phyloP scores from a whole-genome alignment of 352 stramenopile genomes.

The Pythium aquatile region DNA sequence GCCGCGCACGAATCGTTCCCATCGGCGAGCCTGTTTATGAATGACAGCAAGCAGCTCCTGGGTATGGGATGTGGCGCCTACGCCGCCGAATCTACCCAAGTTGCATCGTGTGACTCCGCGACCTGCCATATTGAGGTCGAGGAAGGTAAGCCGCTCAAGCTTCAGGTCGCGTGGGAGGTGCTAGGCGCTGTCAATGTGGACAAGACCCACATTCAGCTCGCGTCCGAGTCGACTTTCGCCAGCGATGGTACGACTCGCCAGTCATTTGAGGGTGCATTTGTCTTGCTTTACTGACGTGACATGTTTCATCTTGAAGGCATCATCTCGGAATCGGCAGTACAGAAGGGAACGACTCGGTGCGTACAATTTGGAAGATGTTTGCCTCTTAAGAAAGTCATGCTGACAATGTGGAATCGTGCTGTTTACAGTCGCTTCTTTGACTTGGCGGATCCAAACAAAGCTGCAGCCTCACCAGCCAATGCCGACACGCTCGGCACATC shows the following conservation, averaged over 20 bases:
- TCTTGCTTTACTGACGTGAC: background rate
- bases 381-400: background rate
- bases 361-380: background rate
- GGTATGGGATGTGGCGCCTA: slow-evolving; percentile 52
- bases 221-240: slow-evolving; percentile 50
- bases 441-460: slow-evolving; percentile 39
- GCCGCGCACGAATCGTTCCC: slow-evolving; percentile 34
- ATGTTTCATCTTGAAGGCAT: slow-evolving; percentile 28
- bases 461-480: slow-evolving; percentile 26
- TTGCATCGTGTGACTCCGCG: slow-evolving; percentile 47
- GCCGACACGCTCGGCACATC: slow-evolving; percentile 60
- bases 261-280: background rate
- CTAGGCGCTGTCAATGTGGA: slow-evolving; percentile 75
- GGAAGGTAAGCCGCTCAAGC: slow-evolving; percentile 35
- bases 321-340: slow-evolving; percentile 40
- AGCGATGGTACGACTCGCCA: slow-evolving; percentile 17
- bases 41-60: slow-evolving; percentile 37
- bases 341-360: slow-evolving; percentile 53
- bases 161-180: slow-evolving; percentile 79
- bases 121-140: slow-evolving; percentile 35
- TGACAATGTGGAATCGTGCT: background rate
- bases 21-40: slow-evolving; percentile 44
- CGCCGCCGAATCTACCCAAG: slow-evolving; percentile 35
- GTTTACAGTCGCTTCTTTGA: slow-evolving; percentile 54
- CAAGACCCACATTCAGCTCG: slow-evolving; percentile 66